A percentile compares a stretch with the other conserved stretches of the same genome.
phyloP scores from a whole-genome alignment of 345 rosid genomes.

The Moricandia arvensis region DNA sequence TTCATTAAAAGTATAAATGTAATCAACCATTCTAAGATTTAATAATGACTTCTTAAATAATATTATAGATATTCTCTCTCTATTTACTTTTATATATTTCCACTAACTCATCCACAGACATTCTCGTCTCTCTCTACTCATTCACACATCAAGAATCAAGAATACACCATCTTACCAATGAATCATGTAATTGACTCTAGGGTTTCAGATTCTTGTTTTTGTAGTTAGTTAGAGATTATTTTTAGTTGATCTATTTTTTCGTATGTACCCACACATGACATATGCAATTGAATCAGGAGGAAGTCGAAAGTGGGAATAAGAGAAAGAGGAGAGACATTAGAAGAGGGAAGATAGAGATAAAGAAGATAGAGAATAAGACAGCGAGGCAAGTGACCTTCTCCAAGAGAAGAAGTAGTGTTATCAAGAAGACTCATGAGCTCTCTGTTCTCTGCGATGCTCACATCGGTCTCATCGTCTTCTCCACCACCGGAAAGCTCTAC shows the following conservation, averaged over 20 bases:
- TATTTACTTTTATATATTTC: neutral
- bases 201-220: slow-evolving; percentile 24
- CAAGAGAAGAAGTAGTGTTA: slow-evolving; percentile 49
- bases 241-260: neutral
- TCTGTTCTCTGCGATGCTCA: slow-evolving; percentile 53
- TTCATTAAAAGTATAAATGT: too few relatives aligned
- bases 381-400: slow-evolving; percentile 49
- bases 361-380: slow-evolving; percentile 46
- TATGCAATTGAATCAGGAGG: slow-evolving; percentile 27
- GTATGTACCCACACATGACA: neutral
- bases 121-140: neutral
- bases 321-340: slow-evolving; percentile 38
- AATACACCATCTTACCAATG: slow-evolving; percentile 15
- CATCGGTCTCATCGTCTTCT: slow-evolving; percentile 51
- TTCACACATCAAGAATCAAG: slow-evolving; percentile 22
- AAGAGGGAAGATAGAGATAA: slow-evolving; percentile 46
- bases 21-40: too few relatives aligned
- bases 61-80: too few relatives aligned
- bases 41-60: too few relatives aligned
- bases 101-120: neutral
- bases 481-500: slow-evolving; percentile 46
- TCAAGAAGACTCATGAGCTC: slow-evolving; percentile 52
- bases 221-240: slow-evolving; percentile 5
- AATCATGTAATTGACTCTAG: slow-evolving; percentile 30
- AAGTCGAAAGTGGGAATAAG: slow-evolving; percentile 21